These are phyloP conservation scores for Apiotrichum mycotoxinovorans DNA, from an alignment of 1,284 basidiomycete species.

Conservation along the genomic window DNA sequence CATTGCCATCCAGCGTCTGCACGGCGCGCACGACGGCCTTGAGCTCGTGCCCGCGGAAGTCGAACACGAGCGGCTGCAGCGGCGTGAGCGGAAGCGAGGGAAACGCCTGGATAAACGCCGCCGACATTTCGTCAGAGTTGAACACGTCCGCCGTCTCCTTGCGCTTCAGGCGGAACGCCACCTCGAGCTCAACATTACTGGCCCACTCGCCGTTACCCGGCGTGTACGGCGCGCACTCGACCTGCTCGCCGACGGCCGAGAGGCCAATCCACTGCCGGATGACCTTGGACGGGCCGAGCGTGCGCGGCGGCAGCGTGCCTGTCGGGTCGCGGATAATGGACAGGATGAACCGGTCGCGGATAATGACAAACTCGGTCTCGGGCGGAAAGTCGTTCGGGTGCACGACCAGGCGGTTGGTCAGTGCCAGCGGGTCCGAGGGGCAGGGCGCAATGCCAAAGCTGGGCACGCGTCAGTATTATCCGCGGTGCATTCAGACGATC, in stretches of 20 bases:
- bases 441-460: conserved; percentile 50
- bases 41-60: conserved; percentile 84
- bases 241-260: conserved; percentile 70
- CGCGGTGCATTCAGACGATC: background rate
- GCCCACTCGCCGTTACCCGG: conserved; percentile 65
- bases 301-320: conserved; percentile 60
- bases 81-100: conserved; percentile 57
- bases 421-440: conserved; percentile 58
- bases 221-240: conserved; percentile 66
- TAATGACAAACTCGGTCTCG: conserved; percentile 66
- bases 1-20: conserved; percentile 53
- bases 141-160: conserved; percentile 68
- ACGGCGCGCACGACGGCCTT: conserved; percentile 69
- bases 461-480: background rate
- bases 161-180: conserved; percentile 66
- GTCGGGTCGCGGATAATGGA: conserved; percentile 74
- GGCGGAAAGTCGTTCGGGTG: conserved; percentile 66
- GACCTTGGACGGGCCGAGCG: conserved; percentile 57
- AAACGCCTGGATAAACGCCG: conserved; percentile 72
- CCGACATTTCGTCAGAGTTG: conserved; percentile 78
- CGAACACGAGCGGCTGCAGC: conserved; percentile 77
- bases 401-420: conserved; percentile 78
- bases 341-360: conserved; percentile 65
- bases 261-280: conserved; percentile 79
- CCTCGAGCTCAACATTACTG: conserved; percentile 71